Evolutionary conservation across 1,284 basidiomycete species (phyloP).

Genomic region (Microbotryum lychnidis-dioicae): DNA sequence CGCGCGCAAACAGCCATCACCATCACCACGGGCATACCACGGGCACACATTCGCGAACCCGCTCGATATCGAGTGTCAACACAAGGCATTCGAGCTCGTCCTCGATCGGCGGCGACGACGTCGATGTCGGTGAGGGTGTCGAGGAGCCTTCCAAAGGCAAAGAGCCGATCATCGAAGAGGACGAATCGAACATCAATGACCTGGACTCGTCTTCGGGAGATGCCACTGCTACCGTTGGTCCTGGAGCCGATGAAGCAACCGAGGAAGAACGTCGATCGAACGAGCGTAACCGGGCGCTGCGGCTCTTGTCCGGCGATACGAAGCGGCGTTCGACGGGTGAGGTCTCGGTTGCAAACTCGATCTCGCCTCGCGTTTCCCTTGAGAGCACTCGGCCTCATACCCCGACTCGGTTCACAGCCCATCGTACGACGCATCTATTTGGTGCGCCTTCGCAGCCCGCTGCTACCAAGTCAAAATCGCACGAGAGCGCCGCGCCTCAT

Average conservation of each 20-base stretch:
- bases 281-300: slow-evolving; percentile 6
- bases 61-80: background rate
- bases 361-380: slow-evolving; percentile 1
- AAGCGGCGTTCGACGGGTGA: slow-evolving; percentile 3
- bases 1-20: background rate
- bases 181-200: slow-evolving; percentile 7
- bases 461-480: background rate
- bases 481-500: slow-evolving; percentile 4
- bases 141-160: slow-evolving; percentile 5
- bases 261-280: slow-evolving; percentile 14
- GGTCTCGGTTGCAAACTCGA: slow-evolving; percentile 5
- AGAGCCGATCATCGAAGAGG: slow-evolving; percentile 20
- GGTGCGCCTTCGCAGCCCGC: slow-evolving; percentile 20
- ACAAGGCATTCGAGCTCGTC: slow-evolving; percentile 1
- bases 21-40: background rate
- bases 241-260: slow-evolving; percentile 1
- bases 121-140: slow-evolving; percentile 1
- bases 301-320: slow-evolving; percentile 12
- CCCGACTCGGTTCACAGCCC: slow-evolving; percentile 33
- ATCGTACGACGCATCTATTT: slow-evolving; percentile 31
- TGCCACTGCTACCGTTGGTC: background rate
- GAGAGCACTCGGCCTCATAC: slow-evolving; percentile 16
- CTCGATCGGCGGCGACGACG: background rate
- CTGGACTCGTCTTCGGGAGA: background rate
- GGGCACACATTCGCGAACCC: background rate